Evolutionary conservation across 2,329 filamentous ascomycete species (phyloP), one percentile per base, ranked within the genome.

Genomic region (Exophiala bonariae): DNA sequence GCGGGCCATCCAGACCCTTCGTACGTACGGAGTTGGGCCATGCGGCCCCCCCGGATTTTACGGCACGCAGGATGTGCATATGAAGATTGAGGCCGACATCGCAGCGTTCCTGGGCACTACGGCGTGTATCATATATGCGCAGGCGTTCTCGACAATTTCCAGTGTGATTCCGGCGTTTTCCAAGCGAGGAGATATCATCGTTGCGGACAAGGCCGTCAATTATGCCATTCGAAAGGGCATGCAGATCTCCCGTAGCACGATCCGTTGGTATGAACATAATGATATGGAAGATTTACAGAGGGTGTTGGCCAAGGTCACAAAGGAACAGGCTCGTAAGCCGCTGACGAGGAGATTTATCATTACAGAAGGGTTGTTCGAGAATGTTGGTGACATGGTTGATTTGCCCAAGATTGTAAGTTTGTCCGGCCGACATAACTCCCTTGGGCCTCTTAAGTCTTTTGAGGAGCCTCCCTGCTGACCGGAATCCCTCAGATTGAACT

Each of bases 41-140:
- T 99, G 93, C 66, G 93, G 93, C 16, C 93, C 93, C 14, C 93
- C 93, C 4, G 91, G 95, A 56, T 99, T 99, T 73, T 99, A 99
- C 72, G 93, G 91, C 56, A 99, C 90, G 23, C 92, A 97, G 67
- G 93, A 99, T 70, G 91, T 97, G 36, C 93, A 99, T 69, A 92
- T 96, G 82, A 93, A 95, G 75, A 90, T 89, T 13, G 93, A 99
- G 71, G 82, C 88, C 47, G 92, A 97, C 66, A 91, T 99, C 63
- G 90, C 93, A 18, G 81, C 87, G 8, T 95, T 92, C 65, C 72
- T 99, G 19, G 93, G 93, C 18, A 89, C 88, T 1, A 83, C 91
- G 44, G 85, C 86, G 23, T 95, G 89, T 64, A 97, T 99, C 58
- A 84, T 99, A 50, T 99, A 99, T 64, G 88, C 93, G 1, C 93